Evolutionary conservation across 441 rosid species (phyloP).

Genomic region (Syzygium syzygioides): DNA sequence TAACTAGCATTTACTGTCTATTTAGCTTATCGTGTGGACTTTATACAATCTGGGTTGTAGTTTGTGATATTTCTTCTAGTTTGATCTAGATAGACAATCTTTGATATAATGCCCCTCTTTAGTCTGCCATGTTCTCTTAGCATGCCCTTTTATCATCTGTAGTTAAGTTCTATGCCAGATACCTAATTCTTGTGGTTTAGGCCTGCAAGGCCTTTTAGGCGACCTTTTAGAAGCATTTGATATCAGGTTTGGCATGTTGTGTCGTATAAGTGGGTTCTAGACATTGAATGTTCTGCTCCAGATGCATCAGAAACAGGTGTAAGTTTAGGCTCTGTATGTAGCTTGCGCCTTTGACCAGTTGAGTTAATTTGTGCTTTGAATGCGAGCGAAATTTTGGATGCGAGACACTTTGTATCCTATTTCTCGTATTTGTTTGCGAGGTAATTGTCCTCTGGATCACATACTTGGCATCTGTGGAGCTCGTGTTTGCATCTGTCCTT

Average conservation of each 20-base stretch:
- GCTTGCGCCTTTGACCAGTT: background rate
- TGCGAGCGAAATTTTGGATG: background rate
- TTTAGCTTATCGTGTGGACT: slow-evolving; percentile 39
- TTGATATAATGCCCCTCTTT: slow-evolving; percentile 3
- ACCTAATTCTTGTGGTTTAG: background rate
- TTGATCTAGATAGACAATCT: slow-evolving; percentile 26
- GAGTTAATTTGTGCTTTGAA: background rate
- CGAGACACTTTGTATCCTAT: background rate
- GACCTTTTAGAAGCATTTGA: background rate
- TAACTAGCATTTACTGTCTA: slow-evolving; percentile 14
- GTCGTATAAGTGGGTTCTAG: background rate
- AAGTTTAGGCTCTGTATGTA: background rate
- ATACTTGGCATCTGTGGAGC: background rate
- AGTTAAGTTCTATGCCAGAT: background rate
- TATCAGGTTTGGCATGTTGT: background rate
- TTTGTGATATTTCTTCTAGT: slow-evolving; percentile 17
- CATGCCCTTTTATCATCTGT: background rate
- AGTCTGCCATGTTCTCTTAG: slow-evolving; percentile 7
- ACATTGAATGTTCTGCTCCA: background rate
- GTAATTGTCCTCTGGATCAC: background rate
- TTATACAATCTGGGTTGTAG: slow-evolving; percentile 21
- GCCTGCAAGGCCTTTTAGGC: background rate
- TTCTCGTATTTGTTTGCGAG: background rate
- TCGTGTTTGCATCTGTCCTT: background rate
- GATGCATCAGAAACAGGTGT: background rate